A percentile compares a stretch with the other conserved stretches of the same genome.
These are phyloP conservation scores for Solanum medicagineum DNA, from an alignment of 257 asterid genomes.

Conservation along the genomic window DNA sequence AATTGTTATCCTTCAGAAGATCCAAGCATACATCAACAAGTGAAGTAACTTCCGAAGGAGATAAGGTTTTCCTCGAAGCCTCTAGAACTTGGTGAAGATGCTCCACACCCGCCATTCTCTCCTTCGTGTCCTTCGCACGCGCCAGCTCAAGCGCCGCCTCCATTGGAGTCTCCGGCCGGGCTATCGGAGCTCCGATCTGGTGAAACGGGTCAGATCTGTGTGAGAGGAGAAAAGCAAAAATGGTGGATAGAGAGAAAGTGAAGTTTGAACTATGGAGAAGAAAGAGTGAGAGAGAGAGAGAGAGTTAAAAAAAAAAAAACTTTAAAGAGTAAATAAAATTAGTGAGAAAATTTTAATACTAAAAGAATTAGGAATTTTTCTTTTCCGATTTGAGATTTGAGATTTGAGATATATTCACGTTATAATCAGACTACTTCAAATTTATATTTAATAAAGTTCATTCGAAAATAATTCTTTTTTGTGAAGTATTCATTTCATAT, in stretches of 20 bases:
- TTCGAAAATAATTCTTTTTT: too few relatives aligned
- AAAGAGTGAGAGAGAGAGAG: background rate
- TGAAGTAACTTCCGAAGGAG: conserved; percentile 75
- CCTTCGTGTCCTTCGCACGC: conserved; percentile 97
- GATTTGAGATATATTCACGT: background rate
- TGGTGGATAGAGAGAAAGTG: background rate
- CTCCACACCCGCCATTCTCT: conserved; percentile 98
- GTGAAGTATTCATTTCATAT: too few relatives aligned
- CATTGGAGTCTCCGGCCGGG: conserved; percentile 24
- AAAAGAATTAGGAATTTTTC: background rate
- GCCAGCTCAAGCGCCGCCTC: conserved; percentile 94
- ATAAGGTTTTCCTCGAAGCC: conserved; percentile 61
- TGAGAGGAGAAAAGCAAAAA: background rate
- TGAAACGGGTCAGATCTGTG: conserved; percentile 21
- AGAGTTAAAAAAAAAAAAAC: background rate
- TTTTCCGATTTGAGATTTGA: too few relatives aligned
- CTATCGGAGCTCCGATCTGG: conserved; percentile 46
- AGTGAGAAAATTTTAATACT: background rate
- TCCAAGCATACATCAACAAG: conserved; percentile 84
- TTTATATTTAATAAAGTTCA: too few relatives aligned
- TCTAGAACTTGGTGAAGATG: conserved; percentile 85
- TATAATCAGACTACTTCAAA: too few relatives aligned
- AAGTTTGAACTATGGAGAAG: background rate
- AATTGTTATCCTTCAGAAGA: conserved; percentile 92
- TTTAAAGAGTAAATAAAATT: background rate